phyloP scores from a whole-genome alignment of 2,329 filamentous ascomycete species.

The Colletotrichum cereale region DNA sequence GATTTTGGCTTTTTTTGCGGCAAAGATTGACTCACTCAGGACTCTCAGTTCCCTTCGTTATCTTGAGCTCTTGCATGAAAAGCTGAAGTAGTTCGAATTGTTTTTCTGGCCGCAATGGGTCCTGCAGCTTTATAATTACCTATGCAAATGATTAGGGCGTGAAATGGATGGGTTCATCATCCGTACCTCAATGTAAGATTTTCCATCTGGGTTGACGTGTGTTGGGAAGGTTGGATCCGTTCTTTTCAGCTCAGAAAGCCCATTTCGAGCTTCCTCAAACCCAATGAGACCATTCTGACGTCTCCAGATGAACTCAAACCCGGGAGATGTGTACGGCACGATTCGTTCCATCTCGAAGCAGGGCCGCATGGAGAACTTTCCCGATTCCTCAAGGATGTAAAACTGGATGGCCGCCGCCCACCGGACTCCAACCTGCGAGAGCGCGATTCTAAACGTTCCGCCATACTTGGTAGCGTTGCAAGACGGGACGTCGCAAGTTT shows the following conservation, averaged over 20 bases:
- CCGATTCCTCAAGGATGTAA: not conserved
- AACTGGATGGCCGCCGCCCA: not conserved
- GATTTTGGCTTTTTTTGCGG: not conserved
- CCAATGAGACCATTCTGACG: accelerated
- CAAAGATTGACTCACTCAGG: not conserved
- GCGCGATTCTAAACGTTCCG: not conserved
- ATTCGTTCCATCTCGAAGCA: not conserved
- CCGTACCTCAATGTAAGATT: constrained; percentile 17
- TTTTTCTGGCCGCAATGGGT: accelerated
- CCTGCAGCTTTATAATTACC: not conserved
- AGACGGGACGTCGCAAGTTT: not conserved
- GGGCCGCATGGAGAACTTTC: not conserved
- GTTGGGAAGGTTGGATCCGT: not conserved
- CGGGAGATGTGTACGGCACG: constrained; percentile 18
- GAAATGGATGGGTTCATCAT: not conserved
- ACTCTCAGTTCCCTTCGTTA: not conserved
- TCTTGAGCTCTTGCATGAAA: not conserved
- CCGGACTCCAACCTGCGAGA: constrained; percentile 9
- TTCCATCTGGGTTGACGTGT: not conserved
- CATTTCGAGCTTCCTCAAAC: not conserved
- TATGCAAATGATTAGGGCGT: accelerated
- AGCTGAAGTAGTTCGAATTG: not conserved
- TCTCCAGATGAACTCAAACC: constrained; percentile 15
- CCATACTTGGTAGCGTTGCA: constrained; percentile 9
- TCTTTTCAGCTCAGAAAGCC: not conserved